A percentile compares a stretch with the other conserved stretches of the same genome.
Conservation (phyloP, 192 early-diverging fungal genomes). For the Coemansia sp. region DNA sequence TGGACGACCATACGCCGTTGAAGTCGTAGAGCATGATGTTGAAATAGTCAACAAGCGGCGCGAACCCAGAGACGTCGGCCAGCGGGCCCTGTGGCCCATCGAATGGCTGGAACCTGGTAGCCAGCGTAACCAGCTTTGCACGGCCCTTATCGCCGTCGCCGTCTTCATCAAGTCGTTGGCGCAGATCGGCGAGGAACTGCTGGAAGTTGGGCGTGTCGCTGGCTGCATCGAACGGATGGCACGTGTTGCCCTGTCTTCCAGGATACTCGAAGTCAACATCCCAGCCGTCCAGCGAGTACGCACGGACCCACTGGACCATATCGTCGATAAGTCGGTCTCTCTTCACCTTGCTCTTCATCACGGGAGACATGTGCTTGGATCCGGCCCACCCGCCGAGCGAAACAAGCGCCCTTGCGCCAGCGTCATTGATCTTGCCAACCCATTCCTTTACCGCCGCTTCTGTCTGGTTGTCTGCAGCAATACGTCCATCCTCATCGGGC, state of each 20-base stretch:
- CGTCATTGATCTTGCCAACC: conserved; percentile 47
- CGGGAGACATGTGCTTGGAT: conserved; percentile 57
- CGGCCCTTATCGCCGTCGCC: conserved; percentile 23
- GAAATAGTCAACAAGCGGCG: conserved; percentile 60
- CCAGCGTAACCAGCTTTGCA: conserved; percentile 62
- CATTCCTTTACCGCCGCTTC: conserved; percentile 48
- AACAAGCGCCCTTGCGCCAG: conserved; percentile 58
- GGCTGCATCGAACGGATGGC: conserved; percentile 48
- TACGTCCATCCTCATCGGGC: conserved; percentile 37
- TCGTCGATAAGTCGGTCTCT: conserved; percentile 57
- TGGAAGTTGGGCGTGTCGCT: conserved; percentile 66
- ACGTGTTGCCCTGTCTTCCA: conserved; percentile 51
- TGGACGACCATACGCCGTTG: conserved; percentile 60
- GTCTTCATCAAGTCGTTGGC: conserved; percentile 46
- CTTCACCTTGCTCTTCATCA: conserved; percentile 45
- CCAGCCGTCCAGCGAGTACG: conserved; percentile 66
- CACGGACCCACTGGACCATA: conserved; percentile 55
- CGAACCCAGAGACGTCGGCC: conserved; percentile 61
- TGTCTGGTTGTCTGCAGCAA: conserved; percentile 32
- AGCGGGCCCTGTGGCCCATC: conserved; percentile 56
- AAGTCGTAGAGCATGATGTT: conserved; percentile 74
- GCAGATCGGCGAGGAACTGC: conserved; percentile 60
- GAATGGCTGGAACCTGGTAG: conserved; percentile 64
- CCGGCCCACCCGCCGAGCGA: conserved; percentile 76
- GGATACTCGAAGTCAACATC: conserved; percentile 81